phyloP scores from a whole-genome alignment of 2,329 filamentous ascomycete species.

The Emmonsiellopsis sp. region DNA sequence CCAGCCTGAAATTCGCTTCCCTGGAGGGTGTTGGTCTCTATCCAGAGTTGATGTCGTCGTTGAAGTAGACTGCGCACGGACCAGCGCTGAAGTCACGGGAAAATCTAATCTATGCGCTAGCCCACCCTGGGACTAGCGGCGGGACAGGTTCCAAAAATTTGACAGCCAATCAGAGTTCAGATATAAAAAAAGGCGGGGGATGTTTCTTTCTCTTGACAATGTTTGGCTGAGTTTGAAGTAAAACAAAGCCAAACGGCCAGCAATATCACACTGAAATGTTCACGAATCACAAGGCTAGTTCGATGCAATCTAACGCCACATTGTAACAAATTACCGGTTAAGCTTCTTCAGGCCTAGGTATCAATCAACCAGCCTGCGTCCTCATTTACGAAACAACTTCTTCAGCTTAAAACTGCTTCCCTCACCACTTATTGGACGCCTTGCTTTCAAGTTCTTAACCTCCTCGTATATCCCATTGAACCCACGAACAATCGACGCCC shows the following conservation, averaged over 20 bases:
- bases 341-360: neutral
- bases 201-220: no score
- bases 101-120: neutral
- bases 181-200: no score
- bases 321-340: no score
- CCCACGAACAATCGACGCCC: neutral
- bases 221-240: no score
- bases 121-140: neutral
- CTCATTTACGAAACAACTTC: neutral
- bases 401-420: neutral
- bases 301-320: no score
- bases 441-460: neutral
- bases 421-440: neutral
- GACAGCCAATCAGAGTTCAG: no score
- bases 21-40: neutral
- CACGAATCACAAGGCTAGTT: no score
- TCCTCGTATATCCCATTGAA: neutral
- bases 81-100: neutral
- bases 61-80: neutral
- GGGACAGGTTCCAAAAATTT: fast-evolving
- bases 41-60: neutral
- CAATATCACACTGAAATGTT: no score
- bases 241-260: no score
- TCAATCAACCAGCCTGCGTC: neutral
- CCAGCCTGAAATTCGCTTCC: neutral